These are phyloP conservation scores for Starmerella apicola DNA, from an alignment of 805 yeast genomes.

Conservation along the genomic window DNA sequence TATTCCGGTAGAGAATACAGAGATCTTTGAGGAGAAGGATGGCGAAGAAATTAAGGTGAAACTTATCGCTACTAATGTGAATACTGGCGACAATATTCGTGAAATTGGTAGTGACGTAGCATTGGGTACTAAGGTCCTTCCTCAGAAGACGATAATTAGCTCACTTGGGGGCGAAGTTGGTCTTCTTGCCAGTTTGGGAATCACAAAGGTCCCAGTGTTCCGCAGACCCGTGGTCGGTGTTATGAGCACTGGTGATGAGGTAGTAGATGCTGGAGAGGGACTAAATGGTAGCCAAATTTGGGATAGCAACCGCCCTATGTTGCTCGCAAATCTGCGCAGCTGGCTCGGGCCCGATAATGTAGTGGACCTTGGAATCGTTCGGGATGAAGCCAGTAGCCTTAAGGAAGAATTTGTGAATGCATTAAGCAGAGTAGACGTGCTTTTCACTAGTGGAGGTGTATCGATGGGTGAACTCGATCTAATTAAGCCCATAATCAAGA, in stretches of 20 bases:
- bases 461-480: conserved; percentile 48
- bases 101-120: conserved; percentile 37
- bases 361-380: conserved; percentile 40
- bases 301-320: conserved; percentile 40
- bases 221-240: conserved; percentile 36
- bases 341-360: conserved; percentile 29
- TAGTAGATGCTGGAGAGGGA: conserved; percentile 27
- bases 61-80: conserved; percentile 33
- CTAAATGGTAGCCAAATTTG: conserved; percentile 35
- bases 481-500: conserved; percentile 38
- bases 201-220: conserved; percentile 29
- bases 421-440: conserved; percentile 30
- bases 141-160: conserved; percentile 31
- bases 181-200: conserved; percentile 37
- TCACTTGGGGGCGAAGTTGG: conserved; percentile 41
- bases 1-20: conserved; percentile 43
- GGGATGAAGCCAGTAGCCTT: conserved; percentile 30
- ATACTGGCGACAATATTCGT: conserved; percentile 36
- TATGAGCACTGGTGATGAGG: conserved; percentile 42
- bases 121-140: conserved; percentile 30
- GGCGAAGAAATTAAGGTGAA: conserved; percentile 35
- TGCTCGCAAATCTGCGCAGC: conserved; percentile 29
- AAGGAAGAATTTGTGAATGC: conserved; percentile 23
- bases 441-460: conserved; percentile 46
- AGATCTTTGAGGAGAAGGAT: conserved; percentile 28